Base-by-base conservation (phyloP, 1,139 yeast species). In the Taphrina flavorubra region DNA sequence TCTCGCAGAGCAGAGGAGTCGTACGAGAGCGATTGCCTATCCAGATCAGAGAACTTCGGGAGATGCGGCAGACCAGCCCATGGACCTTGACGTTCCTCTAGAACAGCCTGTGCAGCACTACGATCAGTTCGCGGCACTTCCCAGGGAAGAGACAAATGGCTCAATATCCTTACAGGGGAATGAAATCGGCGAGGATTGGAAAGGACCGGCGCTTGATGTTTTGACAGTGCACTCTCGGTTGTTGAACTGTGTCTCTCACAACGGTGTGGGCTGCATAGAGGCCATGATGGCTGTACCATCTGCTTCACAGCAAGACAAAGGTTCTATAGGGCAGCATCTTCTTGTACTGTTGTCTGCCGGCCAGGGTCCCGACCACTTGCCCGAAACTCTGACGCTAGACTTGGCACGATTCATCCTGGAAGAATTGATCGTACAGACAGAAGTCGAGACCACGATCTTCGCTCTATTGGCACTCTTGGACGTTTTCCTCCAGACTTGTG, bases 71-170 rank as follows among this genome's bases (percentile, higher is more conserved):
- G 42, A 53, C 14, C 57, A 53, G 5, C 1, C 40, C 2, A 18
- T 37, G 42, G 57, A 37, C 42, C 2, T 36, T 20, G 55, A 25
- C 37, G 34, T 7, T 16, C 55, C 37, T 16, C 18, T n/a, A 6
- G 55, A 49, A 1, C 55, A 49, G 42, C 42, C 60, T 6, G n/a
- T n/a, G 16, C 8, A 18, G 34, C 31, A 56, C 16, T 37, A n/a
- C 14, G 60, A 39, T 13, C 57, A 34, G 11, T 25, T 14, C 8
- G 42, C 57, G 34, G 49, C 6, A 16, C 46, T 34, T 8, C 49
- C 60, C 39, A 14, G 53, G 6, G 53, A 49, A n/a, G 53, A 49
- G 14, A 49, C 53, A 20, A 49, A 49, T 25, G 53, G 53, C n/a
- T 49, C 53, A 20, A 5, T 18, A 11, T 25, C 20, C n/a, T 49